Percentiles rank a stretch among this genome's conserved stretches.
Conservation (phyloP, 148 eudicot genomes). For the Agrostemma githago region DNA sequence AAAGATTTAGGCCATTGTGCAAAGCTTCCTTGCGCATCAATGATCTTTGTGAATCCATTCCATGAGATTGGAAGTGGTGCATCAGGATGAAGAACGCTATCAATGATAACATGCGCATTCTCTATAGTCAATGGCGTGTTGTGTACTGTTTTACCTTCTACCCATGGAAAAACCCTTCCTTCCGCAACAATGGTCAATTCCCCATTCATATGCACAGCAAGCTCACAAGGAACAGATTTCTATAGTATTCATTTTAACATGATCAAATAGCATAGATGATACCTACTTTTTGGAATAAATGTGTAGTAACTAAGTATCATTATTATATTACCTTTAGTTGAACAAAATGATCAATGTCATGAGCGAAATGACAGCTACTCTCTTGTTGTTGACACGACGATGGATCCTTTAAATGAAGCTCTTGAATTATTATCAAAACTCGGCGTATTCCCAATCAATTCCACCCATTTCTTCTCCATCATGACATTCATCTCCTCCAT, state of each 20-base stretch:
- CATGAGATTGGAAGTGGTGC: background rate
- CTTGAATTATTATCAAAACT: too few relatives aligned
- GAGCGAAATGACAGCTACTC: too few relatives aligned
- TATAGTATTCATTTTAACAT: background rate
- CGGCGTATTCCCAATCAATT: too few relatives aligned
- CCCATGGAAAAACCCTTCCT: background rate
- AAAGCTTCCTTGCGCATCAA: background rate
- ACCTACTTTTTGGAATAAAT: too few relatives aligned
- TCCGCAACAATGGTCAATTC: background rate
- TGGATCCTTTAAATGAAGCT: too few relatives aligned
- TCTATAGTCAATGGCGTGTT: background rate
- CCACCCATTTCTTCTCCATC: too few relatives aligned
- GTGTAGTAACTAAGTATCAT: too few relatives aligned
- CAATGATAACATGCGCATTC: conserved; percentile 1
- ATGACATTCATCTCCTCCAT: too few relatives aligned
- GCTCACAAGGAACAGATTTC: background rate
- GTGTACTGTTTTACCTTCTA: background rate
- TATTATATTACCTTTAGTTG: too few relatives aligned
- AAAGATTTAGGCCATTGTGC: background rate
- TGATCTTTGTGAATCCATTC: background rate
- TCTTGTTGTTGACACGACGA: too few relatives aligned
- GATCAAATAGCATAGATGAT: too few relatives aligned
- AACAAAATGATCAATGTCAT: too few relatives aligned
- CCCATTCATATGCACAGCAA: background rate
- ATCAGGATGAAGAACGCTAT: background rate